These are phyloP conservation scores for Globisporangium spinosum DNA, from an alignment of 352 stramenopile species.

Conservation along the genomic window DNA sequence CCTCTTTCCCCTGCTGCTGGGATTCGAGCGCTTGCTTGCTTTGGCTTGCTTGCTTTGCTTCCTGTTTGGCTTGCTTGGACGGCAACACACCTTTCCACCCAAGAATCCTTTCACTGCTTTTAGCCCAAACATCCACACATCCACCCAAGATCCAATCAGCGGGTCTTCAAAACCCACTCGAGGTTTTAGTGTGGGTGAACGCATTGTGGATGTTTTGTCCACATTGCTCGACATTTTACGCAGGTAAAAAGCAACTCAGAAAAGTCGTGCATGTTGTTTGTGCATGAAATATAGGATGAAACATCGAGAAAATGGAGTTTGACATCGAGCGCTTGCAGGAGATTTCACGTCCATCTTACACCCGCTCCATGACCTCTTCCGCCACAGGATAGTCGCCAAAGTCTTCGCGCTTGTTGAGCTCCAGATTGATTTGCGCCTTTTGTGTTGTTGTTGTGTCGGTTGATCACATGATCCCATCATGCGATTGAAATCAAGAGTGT, in stretches of 20 bases:
- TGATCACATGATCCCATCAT: neutral
- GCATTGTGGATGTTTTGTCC: too few relatives aligned
- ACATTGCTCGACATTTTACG: too few relatives aligned
- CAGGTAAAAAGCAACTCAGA: too few relatives aligned
- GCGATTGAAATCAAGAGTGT: neutral
- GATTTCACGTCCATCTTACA: slow-evolving; percentile 22
- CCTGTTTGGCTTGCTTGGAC: neutral
- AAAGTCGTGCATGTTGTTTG: too few relatives aligned
- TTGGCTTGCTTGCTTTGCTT: neutral
- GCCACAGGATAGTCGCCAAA: slow-evolving; percentile 27
- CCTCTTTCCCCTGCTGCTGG: neutral
- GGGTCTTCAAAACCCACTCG: too few relatives aligned
- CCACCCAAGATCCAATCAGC: neutral
- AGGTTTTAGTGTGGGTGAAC: too few relatives aligned
- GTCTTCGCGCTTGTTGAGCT: slow-evolving; percentile 87
- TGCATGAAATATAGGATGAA: too few relatives aligned
- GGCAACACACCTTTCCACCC: neutral
- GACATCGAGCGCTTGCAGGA: neutral
- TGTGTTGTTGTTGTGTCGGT: neutral
- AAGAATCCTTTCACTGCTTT: neutral
- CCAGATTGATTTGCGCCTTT: slow-evolving; percentile 87
- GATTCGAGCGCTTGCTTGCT: neutral
- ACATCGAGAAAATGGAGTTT: too few relatives aligned
- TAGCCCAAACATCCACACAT: neutral
- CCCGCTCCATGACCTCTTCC: slow-evolving; percentile 67